phyloP scores from a whole-genome alignment of 768 basidiomycete genomes.

The Lactifluus rugatus region DNA sequence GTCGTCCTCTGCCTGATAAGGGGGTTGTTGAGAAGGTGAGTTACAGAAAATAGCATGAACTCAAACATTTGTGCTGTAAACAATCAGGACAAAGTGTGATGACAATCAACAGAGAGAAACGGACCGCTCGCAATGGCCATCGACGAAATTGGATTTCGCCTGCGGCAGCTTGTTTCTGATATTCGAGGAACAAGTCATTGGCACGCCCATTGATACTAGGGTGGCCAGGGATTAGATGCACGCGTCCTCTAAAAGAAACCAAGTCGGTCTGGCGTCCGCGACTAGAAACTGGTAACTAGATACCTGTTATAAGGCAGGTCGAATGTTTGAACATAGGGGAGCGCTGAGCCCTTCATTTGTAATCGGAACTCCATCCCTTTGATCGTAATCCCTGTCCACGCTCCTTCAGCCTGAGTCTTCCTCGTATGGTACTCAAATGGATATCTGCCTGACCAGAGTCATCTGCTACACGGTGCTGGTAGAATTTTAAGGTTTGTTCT shows the following conservation, averaged over 20 bases:
- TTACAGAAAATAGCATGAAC: neutral
- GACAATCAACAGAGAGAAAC: constrained; percentile 20
- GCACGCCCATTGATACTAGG: constrained; percentile 35
- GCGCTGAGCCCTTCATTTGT: constrained; percentile 18
- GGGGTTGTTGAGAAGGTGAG: neutral
- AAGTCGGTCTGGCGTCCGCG: neutral
- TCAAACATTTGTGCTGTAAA: constrained; percentile 57
- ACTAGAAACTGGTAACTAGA: neutral
- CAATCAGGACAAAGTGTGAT: neutral
- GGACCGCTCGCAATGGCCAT: constrained; percentile 60
- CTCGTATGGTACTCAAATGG: too few relatives aligned
- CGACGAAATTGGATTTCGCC: constrained; percentile 55
- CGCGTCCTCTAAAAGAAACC: constrained; percentile 39
- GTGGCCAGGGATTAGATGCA: constrained; percentile 43
- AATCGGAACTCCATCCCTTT: neutral
- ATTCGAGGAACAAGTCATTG: constrained; percentile 49
- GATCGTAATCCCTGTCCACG: constrained; percentile 17
- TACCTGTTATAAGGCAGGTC: constrained; percentile 23
- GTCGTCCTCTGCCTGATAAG: constrained; percentile 52
- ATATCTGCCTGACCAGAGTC: constrained; percentile 18
- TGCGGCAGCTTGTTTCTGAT: constrained; percentile 53
- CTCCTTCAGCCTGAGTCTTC: neutral
- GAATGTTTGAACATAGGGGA: constrained; percentile 37
- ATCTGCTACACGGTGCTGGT: constrained; percentile 11
- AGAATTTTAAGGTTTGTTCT: constrained; percentile 7